Evolutionary conservation across 805 yeast species (phyloP).

Genomic region (Isabelozyma heimii): DNA sequence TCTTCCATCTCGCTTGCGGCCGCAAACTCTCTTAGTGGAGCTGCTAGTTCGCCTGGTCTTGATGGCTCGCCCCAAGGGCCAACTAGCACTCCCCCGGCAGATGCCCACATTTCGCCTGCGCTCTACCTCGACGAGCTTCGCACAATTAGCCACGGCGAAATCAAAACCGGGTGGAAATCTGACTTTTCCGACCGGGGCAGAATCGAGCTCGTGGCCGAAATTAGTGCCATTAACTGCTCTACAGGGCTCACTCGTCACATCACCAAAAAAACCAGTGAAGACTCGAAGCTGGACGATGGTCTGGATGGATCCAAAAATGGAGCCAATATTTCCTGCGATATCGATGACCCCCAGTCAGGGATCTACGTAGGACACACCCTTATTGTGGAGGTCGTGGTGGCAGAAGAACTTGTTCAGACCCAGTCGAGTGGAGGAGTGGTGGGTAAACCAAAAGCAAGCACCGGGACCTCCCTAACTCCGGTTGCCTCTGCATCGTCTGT

Average conservation of each 20-base stretch:
- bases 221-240: constrained; percentile 56
- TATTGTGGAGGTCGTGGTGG: constrained; percentile 86
- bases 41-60: too few relatives aligned
- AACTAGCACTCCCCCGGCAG: background rate
- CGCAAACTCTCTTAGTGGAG: too few relatives aligned
- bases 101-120: constrained; percentile 3
- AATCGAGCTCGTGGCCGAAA: constrained; percentile 75
- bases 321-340: constrained; percentile 71
- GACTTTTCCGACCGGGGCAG: constrained; percentile 79
- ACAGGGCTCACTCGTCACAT: constrained; percentile 51
- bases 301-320: constrained; percentile 27
- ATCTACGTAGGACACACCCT: constrained; percentile 72
- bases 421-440: constrained; percentile 5
- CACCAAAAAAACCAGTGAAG: constrained; percentile 42
- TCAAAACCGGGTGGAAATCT: constrained; percentile 92
- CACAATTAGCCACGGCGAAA: constrained; percentile 72
- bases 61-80: background rate
- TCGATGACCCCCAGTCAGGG: constrained; percentile 79
- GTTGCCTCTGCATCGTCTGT: constrained; percentile 18
- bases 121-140: constrained; percentile 71
- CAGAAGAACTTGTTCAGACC: constrained; percentile 72
- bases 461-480: constrained; percentile 20
- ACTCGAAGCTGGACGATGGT: constrained; percentile 20
- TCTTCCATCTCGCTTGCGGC: too few relatives aligned
- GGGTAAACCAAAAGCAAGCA: background rate